Conservation (phyloP, 2,329 filamentous ascomycete species). For the Curvularia eragrostidis region DNA sequence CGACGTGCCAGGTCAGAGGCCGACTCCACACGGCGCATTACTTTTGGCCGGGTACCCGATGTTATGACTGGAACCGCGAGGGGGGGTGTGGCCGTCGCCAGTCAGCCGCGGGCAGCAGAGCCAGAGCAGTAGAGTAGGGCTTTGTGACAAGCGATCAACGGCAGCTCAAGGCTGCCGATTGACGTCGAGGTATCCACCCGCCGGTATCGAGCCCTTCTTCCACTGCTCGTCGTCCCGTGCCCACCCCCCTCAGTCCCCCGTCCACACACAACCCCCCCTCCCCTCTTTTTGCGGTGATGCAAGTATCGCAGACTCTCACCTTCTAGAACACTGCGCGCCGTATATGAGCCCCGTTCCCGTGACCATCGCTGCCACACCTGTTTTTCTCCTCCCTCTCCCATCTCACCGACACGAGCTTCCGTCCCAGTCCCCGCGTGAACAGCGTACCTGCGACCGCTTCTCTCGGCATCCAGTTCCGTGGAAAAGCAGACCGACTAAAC, state of each 20-base stretch:
- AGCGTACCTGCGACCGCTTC: slow-evolving; percentile 31
- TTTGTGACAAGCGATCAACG: slow-evolving; percentile 28
- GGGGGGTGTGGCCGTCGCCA: slow-evolving; percentile 17
- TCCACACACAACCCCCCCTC: slow-evolving; percentile 4
- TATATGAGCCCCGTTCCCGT: slow-evolving; percentile 36
- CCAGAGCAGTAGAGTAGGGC: slow-evolving; percentile 7
- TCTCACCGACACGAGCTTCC: slow-evolving; percentile 20
- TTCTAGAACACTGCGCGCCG: slow-evolving; percentile 24
- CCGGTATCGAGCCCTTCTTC: slow-evolving; percentile 27
- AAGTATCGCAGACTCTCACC: slow-evolving; percentile 19
- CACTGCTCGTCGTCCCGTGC: slow-evolving; percentile 20
- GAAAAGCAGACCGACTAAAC: slow-evolving; percentile 27
- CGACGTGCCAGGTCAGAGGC: slow-evolving; percentile 22
- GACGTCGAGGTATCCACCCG: slow-evolving; percentile 42
- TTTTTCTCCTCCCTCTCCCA: slow-evolving; percentile 13
- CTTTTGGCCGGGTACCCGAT: slow-evolving; percentile 18
- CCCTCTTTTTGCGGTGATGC: slow-evolving; percentile 28
- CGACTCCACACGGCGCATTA: slow-evolving; percentile 25
- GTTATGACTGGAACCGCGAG: slow-evolving; percentile 6
- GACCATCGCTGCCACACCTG: slow-evolving; percentile 34
- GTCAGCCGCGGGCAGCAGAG: slow-evolving; percentile 22
- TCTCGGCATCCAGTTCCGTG: slow-evolving; percentile 36
- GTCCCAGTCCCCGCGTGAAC: slow-evolving; percentile 26
- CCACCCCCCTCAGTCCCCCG: slow-evolving; percentile 2
- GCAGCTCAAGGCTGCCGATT: slow-evolving; percentile 34